These are phyloP conservation scores for Leptographium procerum DNA, from an alignment of 2,329 filamentous ascomycete species.

Conservation along the genomic window DNA sequence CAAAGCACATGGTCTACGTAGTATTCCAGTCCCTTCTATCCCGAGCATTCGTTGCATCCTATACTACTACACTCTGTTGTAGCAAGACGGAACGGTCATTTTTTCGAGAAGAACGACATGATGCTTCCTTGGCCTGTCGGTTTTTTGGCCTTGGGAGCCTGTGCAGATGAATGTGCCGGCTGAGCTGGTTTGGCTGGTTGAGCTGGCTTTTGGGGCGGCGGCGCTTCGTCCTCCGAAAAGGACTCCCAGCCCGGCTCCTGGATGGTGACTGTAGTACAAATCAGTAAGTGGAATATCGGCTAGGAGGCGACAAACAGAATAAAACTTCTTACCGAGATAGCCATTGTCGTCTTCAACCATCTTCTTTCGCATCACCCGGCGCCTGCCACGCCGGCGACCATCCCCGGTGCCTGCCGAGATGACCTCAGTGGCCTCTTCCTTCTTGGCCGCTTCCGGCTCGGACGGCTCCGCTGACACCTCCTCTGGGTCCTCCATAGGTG, in stretches of 20 bases:
- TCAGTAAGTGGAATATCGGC: not conserved
- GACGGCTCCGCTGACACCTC: slow-evolving; percentile 22
- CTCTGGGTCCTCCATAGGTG: slow-evolving; percentile 19
- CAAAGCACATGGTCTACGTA: too few relatives aligned
- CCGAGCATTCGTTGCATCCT: not conserved
- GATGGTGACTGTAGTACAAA: slow-evolving; percentile 57
- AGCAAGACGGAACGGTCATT: slow-evolving; percentile 27
- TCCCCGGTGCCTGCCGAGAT: slow-evolving; percentile 36
- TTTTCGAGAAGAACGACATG: slow-evolving; percentile 87
- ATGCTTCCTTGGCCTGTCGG: slow-evolving; percentile 61
- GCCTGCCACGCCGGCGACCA: slow-evolving; percentile 62
- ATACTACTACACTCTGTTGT: not conserved
- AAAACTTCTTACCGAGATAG: slow-evolving; percentile 58
- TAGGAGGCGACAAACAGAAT: not conserved
- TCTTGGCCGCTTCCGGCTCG: slow-evolving; percentile 24
- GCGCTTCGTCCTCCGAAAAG: slow-evolving; percentile 79
- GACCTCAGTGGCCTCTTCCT: slow-evolving; percentile 30
- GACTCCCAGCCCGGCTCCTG: slow-evolving; percentile 83
- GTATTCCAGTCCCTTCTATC: too few relatives aligned
- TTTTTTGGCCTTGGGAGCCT: slow-evolving; percentile 42
- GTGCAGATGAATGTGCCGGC: slow-evolving; percentile 29
- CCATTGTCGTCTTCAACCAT: slow-evolving; percentile 80
- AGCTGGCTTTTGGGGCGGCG: slow-evolving; percentile 25
- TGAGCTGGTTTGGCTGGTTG: slow-evolving; percentile 37
- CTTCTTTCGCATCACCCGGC: slow-evolving; percentile 79